Percentiles rank a stretch among this genome's conserved stretches.
These are phyloP conservation scores for Adansonia grandidieri DNA, from an alignment of 441 rosid genomes.

Conservation along the genomic window DNA sequence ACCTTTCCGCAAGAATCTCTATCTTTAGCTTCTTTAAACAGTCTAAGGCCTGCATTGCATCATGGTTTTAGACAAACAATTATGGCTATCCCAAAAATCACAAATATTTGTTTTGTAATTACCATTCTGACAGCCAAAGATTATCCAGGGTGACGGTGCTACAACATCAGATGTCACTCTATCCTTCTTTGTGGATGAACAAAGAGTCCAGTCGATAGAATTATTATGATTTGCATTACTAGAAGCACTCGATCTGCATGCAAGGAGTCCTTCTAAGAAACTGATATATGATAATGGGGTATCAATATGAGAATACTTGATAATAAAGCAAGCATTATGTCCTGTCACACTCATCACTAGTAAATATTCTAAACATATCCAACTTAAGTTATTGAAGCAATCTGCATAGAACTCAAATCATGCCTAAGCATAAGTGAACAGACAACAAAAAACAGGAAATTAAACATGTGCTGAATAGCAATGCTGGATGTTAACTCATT, in stretches of 20 bases:
- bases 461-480: not conserved
- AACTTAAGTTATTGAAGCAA: constrained; percentile 7
- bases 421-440: not conserved
- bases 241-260: constrained; percentile 68
- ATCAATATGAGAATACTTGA: constrained; percentile 11
- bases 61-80: constrained; percentile 31
- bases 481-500: constrained; percentile 15
- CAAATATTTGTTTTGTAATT: constrained; percentile 19
- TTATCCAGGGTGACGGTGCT: constrained; percentile 96
- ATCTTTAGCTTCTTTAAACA: constrained; percentile 94
- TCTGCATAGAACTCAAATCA: constrained; percentile 1
- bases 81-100: constrained; percentile 26
- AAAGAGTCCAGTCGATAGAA: constrained; percentile 81
- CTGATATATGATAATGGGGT: constrained; percentile 19
- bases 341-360: not conserved
- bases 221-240: constrained; percentile 46
- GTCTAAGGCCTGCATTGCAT: constrained; percentile 71
- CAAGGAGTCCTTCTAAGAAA: constrained; percentile 26
- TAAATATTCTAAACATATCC: not conserved
- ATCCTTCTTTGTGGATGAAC: constrained; percentile 58
- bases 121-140: constrained; percentile 97
- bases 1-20: constrained; percentile 77
- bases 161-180: constrained; percentile 78
- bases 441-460: not conserved
- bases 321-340: not conserved